Evolutionary conservation across 83 land plant species (phyloP), one percentile per base, ranked within the genome.

Genomic region (Diphasiastrum complanatum): DNA sequence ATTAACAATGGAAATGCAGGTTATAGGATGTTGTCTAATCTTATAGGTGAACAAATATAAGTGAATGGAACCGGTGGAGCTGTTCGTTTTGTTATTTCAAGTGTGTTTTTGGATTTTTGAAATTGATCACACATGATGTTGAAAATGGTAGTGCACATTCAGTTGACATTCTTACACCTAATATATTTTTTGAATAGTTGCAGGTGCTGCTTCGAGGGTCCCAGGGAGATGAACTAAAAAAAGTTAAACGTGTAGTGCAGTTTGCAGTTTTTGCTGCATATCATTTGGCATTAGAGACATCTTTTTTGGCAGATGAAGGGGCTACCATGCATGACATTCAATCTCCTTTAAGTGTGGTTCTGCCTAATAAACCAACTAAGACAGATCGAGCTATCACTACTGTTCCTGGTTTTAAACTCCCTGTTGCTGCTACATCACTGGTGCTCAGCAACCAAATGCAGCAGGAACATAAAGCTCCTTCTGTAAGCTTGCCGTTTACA

Each of bases 231-330:
- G 91, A 85, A 52, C 43, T 90, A 76, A 83, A 90, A 74, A 81
- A 74, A 73, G 59, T 90, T 26, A 90, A 90, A 57, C 60, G 58
- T 40, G 85, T 80, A 5, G 49, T 90, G 6, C 80, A 86, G 37
- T 75, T 64, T 57, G 71, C 96, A 8, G 83, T 85, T 49, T 77
- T 79, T 70, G 76, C 81, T 55, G 91, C 96, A 35, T 81, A 85
- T 53, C 96, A 90, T 63, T 75, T 83, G 26, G 85, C 85, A n/a
- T 67, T 85, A 33, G 91, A 90, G 65, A 85, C 84, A 22, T 90
- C 88, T 40, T 90, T 85, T 47, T 72, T 85, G 45, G 70, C 78
- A 22, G 91, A 90, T 69, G 92, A 85, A 56, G 75, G 78, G 31
- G 83, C 84, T 19, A 72, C 77, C 56, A 65, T 89, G 31, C 79